Conservation (phyloP, 768 basidiomycete genomes). For the Pleurotus tuoliensis region DNA sequence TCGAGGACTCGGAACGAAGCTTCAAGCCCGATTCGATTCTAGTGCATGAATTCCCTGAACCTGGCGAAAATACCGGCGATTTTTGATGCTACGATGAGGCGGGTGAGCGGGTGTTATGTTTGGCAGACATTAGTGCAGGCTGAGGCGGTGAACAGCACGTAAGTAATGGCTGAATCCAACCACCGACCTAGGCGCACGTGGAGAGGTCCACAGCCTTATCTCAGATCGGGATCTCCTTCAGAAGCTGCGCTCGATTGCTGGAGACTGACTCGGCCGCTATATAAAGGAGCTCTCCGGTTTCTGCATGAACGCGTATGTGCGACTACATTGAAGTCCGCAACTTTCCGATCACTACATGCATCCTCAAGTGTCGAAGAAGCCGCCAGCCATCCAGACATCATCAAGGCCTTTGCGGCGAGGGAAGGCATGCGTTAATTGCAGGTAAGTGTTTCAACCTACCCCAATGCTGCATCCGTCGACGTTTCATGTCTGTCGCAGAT, state of each 20-base stretch:
- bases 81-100: not conserved
- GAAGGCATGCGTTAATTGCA: slow-evolving; percentile 51
- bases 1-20: not conserved
- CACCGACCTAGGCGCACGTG: not conserved
- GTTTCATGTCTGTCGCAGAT: slow-evolving; percentile 24
- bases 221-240: not conserved
- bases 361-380: slow-evolving; percentile 6
- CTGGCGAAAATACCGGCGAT: not conserved
- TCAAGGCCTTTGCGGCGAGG: slow-evolving; percentile 43
- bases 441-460: slow-evolving; percentile 22
- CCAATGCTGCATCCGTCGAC: slow-evolving; percentile 1
- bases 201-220: not conserved
- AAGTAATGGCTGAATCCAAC: not conserved
- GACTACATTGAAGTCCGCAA: not conserved
- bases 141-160: not conserved
- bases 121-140: not conserved
- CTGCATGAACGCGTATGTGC: slow-evolving; percentile 2
- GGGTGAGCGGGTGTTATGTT: not conserved
- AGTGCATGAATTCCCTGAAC: not conserved
- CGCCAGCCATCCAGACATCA: not conserved
- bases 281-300: slow-evolving; percentile 7
- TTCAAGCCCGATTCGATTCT: not conserved
- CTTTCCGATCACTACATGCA: slow-evolving; percentile 2
- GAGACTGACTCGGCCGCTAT: slow-evolving; percentile 1
- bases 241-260: not conserved